Percentiles rank a stretch among this genome's conserved stretches.
phyloP scores from a whole-genome alignment of 2,329 filamentous ascomycete genomes.

The Scytalidium sp. region DNA sequence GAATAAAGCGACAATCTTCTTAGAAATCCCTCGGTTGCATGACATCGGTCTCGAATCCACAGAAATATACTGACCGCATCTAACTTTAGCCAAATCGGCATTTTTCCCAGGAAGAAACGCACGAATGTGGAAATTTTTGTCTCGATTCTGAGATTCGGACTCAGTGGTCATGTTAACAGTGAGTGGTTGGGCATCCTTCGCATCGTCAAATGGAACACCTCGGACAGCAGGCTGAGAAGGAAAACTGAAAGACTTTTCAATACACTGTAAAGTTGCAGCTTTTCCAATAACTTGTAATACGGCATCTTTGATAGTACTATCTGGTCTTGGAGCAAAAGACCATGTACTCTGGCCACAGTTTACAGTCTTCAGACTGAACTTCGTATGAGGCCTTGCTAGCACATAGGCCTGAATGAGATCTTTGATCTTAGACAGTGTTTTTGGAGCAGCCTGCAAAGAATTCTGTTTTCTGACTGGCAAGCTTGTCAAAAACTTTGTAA shows the following conservation, averaged over 20 bases:
- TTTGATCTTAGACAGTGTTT: constrained; percentile 55
- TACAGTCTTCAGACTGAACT: constrained; percentile 56
- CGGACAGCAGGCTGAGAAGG: constrained; percentile 10
- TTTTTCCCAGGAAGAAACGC: constrained; percentile 55
- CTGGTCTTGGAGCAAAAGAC: constrained; percentile 57
- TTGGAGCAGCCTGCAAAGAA: constrained; percentile 54
- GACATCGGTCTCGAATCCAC: constrained; percentile 67
- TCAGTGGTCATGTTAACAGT: not conserved
- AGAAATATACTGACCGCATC: constrained; percentile 59
- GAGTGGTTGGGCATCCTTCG: not conserved
- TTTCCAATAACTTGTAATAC: constrained; percentile 60
- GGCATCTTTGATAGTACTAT: constrained; percentile 51
- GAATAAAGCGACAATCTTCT: constrained; percentile 54
- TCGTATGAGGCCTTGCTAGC: constrained; percentile 61
- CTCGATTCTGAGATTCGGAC: not conserved
- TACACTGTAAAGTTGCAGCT: constrained; percentile 52
- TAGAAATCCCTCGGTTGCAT: constrained; percentile 50
- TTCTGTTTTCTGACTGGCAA: constrained; percentile 63
- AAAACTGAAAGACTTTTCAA: constrained; percentile 29
- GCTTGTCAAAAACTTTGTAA: constrained; percentile 54
- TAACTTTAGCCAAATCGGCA: constrained; percentile 40
- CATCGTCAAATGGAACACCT: not conserved
- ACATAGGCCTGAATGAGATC: constrained; percentile 61
- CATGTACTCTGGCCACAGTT: constrained; percentile 51
- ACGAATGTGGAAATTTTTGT: constrained; percentile 42